These are phyloP conservation scores for Populus tomentosa DNA, from an alignment of 441 rosid species.

Conservation along the genomic window DNA sequence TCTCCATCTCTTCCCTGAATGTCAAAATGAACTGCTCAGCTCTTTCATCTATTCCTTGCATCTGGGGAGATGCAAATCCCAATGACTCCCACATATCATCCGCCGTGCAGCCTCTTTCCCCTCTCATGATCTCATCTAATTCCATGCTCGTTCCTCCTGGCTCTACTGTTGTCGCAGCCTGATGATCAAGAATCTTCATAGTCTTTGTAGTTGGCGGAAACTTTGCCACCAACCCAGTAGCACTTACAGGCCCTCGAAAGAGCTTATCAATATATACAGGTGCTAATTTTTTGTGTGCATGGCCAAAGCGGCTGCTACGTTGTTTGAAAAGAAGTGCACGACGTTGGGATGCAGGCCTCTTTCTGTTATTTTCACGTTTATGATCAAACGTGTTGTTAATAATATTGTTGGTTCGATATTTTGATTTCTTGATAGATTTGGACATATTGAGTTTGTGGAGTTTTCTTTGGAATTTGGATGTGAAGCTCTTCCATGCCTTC, in stretches of 20 bases:
- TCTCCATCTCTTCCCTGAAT: slow-evolving; percentile 57
- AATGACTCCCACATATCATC: slow-evolving; percentile 61
- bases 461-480: slow-evolving; percentile 45
- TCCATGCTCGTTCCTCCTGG: slow-evolving; percentile 17
- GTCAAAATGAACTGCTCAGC: slow-evolving; percentile 66
- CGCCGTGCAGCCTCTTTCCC: slow-evolving; percentile 7
- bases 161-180: not conserved
- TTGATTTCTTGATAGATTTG: slow-evolving; percentile 38
- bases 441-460: slow-evolving; percentile 41
- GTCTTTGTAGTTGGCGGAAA: slow-evolving; percentile 1
- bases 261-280: slow-evolving; percentile 58
- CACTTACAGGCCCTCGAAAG: slow-evolving; percentile 30
- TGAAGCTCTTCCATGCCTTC: slow-evolving; percentile 69
- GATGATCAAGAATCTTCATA: slow-evolving; percentile 6
- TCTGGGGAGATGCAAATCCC: slow-evolving; percentile 41
- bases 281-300: slow-evolving; percentile 30
- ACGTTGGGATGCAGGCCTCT: not conserved
- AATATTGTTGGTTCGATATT: not conserved
- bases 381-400: not conserved
- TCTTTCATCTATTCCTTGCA: slow-evolving; percentile 68
- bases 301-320: slow-evolving; percentile 3
- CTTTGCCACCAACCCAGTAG: slow-evolving; percentile 9
- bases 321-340: slow-evolving; percentile 18
- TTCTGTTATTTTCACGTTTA: slow-evolving; percentile 11
- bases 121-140: slow-evolving; percentile 18